These are phyloP conservation scores for Eustoma russellianum DNA, from an alignment of 257 asterid species.

Conservation along the genomic window DNA sequence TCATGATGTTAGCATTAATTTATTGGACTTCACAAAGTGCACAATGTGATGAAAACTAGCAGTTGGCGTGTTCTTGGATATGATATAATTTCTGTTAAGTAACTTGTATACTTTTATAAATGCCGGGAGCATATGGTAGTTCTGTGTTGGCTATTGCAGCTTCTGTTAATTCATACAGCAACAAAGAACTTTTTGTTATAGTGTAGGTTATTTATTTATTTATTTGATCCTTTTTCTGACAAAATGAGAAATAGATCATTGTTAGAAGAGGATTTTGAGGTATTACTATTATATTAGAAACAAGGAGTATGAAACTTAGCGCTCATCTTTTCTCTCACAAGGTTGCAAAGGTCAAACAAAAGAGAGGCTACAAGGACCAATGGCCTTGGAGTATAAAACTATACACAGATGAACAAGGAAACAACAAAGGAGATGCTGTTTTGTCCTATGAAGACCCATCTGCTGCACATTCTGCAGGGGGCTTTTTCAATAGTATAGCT, in stretches of 20 bases:
- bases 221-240: neutral
- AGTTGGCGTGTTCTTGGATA: neutral
- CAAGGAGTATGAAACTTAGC: neutral
- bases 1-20: slow-evolving; percentile 8
- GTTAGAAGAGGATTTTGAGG: too few species aligned
- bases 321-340: slow-evolving; percentile 12
- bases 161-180: too few species aligned
- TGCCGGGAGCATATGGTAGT: too few species aligned
- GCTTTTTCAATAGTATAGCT: slow-evolving; percentile 76
- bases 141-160: too few species aligned
- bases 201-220: too few species aligned
- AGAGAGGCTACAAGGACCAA: slow-evolving; percentile 97
- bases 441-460: slow-evolving; percentile 97
- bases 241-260: too few species aligned
- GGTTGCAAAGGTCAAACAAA: slow-evolving; percentile 99
- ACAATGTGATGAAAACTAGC: slow-evolving; percentile 5
- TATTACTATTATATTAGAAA: too few species aligned
- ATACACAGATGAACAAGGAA: slow-evolving; percentile 92
- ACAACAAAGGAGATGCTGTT: slow-evolving; percentile 95
- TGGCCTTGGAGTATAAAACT: slow-evolving; percentile 99
- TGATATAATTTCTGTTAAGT: neutral
- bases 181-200: too few species aligned
- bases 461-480: slow-evolving; percentile 98
- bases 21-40: slow-evolving; percentile 1
- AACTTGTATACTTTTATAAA: too few species aligned